Conservation (phyloP, 495 filamentous ascomycete genomes). For the Tuber calosporum region DNA sequence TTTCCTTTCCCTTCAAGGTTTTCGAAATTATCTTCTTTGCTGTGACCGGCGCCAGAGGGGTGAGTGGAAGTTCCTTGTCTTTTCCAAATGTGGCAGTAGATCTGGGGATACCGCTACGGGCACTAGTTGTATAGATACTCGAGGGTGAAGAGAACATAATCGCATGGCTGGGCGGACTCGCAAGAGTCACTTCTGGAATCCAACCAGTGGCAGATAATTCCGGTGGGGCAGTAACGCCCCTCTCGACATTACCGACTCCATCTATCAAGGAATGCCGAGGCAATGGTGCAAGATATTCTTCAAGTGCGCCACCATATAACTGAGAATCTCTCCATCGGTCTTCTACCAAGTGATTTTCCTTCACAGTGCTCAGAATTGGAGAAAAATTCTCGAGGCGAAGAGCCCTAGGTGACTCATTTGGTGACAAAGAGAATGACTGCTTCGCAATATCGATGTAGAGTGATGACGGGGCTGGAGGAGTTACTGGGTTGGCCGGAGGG, state of each 20-base stretch:
- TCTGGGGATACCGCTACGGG: not conserved
- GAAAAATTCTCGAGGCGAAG: constrained; percentile 13
- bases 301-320: constrained; percentile 2
- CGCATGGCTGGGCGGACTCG: not conserved
- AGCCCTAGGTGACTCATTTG: not conserved
- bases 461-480: not conserved
- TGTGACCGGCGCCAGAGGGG: not conserved
- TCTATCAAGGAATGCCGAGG: not conserved
- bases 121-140: not conserved
- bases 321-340: constrained; percentile 14
- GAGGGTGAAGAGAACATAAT: not conserved
- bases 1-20: not conserved
- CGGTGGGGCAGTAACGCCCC: not conserved
- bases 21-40: not conserved
- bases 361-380: constrained; percentile 15
- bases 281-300: constrained; percentile 3
- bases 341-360: constrained; percentile 12
- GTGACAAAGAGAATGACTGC: constrained; percentile 8
- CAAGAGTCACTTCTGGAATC: not conserved
- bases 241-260: not conserved
- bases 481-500: not conserved
- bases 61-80: constrained; percentile 2
- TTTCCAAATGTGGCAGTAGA: not conserved
- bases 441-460: not conserved
- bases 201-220: not conserved